These are phyloP conservation scores for Boletus smithii DNA, from an alignment of 1,284 basidiomycete genomes.

Conservation along the genomic window DNA sequence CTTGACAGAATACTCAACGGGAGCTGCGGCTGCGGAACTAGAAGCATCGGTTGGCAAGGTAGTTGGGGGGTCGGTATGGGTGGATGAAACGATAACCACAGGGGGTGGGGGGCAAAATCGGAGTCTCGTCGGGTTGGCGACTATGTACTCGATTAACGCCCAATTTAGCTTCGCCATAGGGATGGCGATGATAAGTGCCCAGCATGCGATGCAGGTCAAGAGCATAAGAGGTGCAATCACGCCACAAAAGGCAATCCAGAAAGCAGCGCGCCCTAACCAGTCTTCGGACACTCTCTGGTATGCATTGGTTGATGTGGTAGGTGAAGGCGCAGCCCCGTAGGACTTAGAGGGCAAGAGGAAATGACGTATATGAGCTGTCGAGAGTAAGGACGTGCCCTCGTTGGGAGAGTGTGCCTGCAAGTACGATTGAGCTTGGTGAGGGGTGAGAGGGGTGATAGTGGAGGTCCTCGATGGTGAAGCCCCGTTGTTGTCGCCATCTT, in stretches of 20 bases:
- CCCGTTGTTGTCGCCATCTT: slow-evolving; percentile 32
- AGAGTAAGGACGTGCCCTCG: slow-evolving; percentile 45
- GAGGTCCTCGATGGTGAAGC: slow-evolving; percentile 30
- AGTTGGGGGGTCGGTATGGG: slow-evolving; percentile 24
- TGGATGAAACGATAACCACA: slow-evolving; percentile 50
- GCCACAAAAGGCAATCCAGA: slow-evolving; percentile 73
- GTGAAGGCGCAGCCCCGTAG: slow-evolving; percentile 55
- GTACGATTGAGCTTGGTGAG: slow-evolving; percentile 30
- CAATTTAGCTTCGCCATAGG: slow-evolving; percentile 98
- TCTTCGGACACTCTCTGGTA: slow-evolving; percentile 41
- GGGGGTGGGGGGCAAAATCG: slow-evolving; percentile 84
- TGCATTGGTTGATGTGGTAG: slow-evolving; percentile 34
- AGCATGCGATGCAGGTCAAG: slow-evolving; percentile 84
- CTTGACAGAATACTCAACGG: slow-evolving; percentile 50
- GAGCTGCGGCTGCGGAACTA: slow-evolving; percentile 23
- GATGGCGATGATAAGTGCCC: slow-evolving; percentile 90
- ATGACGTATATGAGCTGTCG: slow-evolving; percentile 29
- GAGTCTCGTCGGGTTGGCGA: slow-evolving; percentile 78
- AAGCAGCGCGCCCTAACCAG: slow-evolving; percentile 67
- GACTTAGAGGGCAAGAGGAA: slow-evolving; percentile 48
- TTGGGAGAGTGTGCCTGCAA: slow-evolving; percentile 26
- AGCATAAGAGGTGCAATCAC: slow-evolving; percentile 90
- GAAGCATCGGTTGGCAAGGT: slow-evolving; percentile 15
- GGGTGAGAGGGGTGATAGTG: slow-evolving; percentile 35
- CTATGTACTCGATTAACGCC: slow-evolving; percentile 86